phyloP scores from a whole-genome alignment of 306 rosid species.

The Gleditsia sinensis region DNA sequence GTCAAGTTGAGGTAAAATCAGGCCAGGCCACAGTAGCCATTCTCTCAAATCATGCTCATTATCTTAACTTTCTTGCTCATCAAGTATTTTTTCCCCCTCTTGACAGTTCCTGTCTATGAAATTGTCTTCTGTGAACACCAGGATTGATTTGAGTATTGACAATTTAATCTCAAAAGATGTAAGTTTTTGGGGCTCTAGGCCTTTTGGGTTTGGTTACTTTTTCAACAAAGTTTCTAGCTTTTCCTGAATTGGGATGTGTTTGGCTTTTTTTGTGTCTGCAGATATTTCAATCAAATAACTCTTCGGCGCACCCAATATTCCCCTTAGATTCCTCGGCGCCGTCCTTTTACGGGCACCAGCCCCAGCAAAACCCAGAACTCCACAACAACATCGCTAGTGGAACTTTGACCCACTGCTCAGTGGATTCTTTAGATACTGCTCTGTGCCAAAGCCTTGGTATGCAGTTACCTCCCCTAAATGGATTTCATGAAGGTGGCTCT shows the following conservation, averaged over 20 bases:
- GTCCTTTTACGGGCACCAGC: constrained; percentile 71
- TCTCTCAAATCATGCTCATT: not conserved
- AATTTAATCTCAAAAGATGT: constrained; percentile 81
- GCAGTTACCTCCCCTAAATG: constrained; percentile 64
- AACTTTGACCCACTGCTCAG: constrained; percentile 45
- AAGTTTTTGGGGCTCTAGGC: constrained; percentile 40
- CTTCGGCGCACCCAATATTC: constrained; percentile 63
- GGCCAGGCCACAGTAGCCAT: constrained; percentile 17
- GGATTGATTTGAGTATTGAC: constrained; percentile 75
- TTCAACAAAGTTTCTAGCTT: constrained; percentile 8
- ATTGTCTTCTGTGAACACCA: constrained; percentile 88
- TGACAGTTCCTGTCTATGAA: constrained; percentile 95
- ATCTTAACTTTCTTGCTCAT: constrained; percentile 24
- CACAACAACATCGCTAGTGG: constrained; percentile 58
- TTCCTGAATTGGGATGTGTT: constrained; percentile 30
- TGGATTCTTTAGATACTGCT: constrained; percentile 67
- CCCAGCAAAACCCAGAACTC: constrained; percentile 50
- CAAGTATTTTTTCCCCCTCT: not conserved
- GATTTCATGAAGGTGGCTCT: constrained; percentile 39
- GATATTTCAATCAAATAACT: constrained; percentile 69
- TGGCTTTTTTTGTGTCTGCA: constrained; percentile 41
- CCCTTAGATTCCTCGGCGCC: constrained; percentile 74
- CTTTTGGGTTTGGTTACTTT: constrained; percentile 29
- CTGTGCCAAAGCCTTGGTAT: constrained; percentile 58
- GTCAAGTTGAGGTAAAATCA: constrained; percentile 87